Evolutionary conservation across 129 eudicot genomes (phyloP).

Genomic region (Saussurea involucrata): DNA sequence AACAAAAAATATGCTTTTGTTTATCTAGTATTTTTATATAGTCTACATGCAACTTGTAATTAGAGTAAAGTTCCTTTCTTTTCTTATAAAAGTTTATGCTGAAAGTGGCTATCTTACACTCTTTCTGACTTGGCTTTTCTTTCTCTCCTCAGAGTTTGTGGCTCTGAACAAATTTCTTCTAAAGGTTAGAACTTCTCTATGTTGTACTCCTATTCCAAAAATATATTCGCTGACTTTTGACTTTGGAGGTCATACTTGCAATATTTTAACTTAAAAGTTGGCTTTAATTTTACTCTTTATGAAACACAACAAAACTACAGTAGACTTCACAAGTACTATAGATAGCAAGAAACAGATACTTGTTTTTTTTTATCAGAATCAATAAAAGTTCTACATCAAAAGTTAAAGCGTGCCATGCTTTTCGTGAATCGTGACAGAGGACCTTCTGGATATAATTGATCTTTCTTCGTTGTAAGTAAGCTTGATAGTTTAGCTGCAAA

Average conservation of each 20-base stretch:
- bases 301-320: neutral
- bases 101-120: slow-evolving; percentile 11
- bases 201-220: neutral
- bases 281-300: neutral
- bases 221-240: neutral
- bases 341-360: neutral
- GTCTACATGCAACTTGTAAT: neutral
- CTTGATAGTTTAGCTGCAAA: slow-evolving; percentile 9
- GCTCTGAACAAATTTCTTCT: slow-evolving; percentile 89
- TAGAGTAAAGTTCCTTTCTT: neutral
- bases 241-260: neutral
- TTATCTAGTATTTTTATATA: neutral
- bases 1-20: neutral
- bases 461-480: slow-evolving; percentile 2
- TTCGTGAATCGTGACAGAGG: neutral
- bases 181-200: slow-evolving; percentile 59
- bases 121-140: slow-evolving; percentile 20
- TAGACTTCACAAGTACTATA: neutral
- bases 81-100: neutral
- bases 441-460: neutral
- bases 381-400: neutral
- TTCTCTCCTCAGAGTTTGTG: slow-evolving; percentile 61
- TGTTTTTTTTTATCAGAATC: neutral
- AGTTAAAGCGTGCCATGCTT: slow-evolving; percentile 1
- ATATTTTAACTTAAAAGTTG: neutral